Evolutionary conservation across 2,329 filamentous ascomycete species (phyloP), one percentile per base, ranked within the genome.

Genomic region (Pseudogymnoascus sp.): DNA sequence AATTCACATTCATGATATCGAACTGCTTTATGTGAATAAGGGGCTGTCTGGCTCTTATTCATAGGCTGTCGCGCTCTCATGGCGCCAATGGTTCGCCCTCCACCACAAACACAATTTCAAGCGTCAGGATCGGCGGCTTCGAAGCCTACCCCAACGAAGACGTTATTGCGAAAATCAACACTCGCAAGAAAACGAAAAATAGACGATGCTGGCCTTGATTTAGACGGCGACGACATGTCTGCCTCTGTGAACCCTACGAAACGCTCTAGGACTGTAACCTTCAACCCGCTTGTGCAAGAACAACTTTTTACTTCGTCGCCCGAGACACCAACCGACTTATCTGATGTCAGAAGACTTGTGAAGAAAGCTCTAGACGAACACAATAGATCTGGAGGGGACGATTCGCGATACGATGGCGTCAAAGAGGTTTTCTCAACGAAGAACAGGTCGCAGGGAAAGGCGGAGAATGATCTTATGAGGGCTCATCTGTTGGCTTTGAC

Each of bases 401-500:
- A 82, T 61, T 79, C 81, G 61, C 79, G 80, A 39, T 84, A 84
- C 70, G 78, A 83, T 64, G 76, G 75, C 26, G 70, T 84, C 56
- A 83, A 84, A 68, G 78, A 82, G 57, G 73, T 82, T 4, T 83
- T 86, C 35, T 59, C 60, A 13, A 62, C 63, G 6, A 41, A 15
- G 62, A 63, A 8, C 61, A 60, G 58, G 61, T 61, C 61, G 13
- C 19, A 57, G 58, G 34, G 62, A 64, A 59, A 63, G 30, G 62
- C 75, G 74, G 60, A 74, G 74, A 63, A 58, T 6, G 67, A 71
- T 18, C 82, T 84, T 65, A 74, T 86, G 55, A 78, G 81, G 64
- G 75, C 77, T 35, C 86, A 86, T 69, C 74, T 87, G 61, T 74
- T 84, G 65, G 83, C 83, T n/a, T 74, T 88, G 52, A 81, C 82